Evolutionary conservation across 1,139 yeast genomes (phyloP), one percentile per base, ranked within the genome.

Genomic region (Hemisphaericaspora xylanilytica): DNA sequence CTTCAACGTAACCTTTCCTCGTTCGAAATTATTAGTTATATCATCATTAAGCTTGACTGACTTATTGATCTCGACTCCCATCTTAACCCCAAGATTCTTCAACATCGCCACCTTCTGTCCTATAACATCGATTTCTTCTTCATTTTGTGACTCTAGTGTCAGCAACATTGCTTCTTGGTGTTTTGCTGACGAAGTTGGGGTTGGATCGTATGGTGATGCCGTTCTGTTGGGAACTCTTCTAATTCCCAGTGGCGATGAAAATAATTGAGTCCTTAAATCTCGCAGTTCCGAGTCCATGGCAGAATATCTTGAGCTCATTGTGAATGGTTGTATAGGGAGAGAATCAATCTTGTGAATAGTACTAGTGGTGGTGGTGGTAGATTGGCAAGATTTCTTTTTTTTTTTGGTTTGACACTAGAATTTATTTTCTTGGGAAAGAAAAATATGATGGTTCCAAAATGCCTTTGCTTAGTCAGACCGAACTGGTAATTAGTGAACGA

Each of bases 21-120:
- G 55, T 50, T 70, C 76, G 49, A 72, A 67, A 20, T 55, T 50
- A 42, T 71, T 68, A 38, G 78, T 73, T 48, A 86, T 67, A 18
- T 75, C 75, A 43, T 75, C 78, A 45, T 87, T 71, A 42, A 84
- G 65, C 44, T 78, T 64, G 46, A 81, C 80, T 22, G 90, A 80
- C 49, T 81, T 82, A 51, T 86, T 80, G 48, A 89, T 90, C 57
- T 89, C 95, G 33, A 78, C 79, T 3, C 96, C 96, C 84, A 90
- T 89, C 48, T 70, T 75, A 33, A 78, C 58, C 5, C 95, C 85
- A 41, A 87, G 63, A 43, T 76, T 79, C 61, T 87, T 89, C 46
- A 90, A 67, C 51, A 84, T 72, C 38, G 77, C 70, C 27, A 90
- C 81, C 53, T 85, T 86, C 40, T 80, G 77, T 33, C 81, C 73